These are phyloP conservation scores for Yarrowia sp. DNA, from an alignment of 805 yeast species.

Conservation along the genomic window DNA sequence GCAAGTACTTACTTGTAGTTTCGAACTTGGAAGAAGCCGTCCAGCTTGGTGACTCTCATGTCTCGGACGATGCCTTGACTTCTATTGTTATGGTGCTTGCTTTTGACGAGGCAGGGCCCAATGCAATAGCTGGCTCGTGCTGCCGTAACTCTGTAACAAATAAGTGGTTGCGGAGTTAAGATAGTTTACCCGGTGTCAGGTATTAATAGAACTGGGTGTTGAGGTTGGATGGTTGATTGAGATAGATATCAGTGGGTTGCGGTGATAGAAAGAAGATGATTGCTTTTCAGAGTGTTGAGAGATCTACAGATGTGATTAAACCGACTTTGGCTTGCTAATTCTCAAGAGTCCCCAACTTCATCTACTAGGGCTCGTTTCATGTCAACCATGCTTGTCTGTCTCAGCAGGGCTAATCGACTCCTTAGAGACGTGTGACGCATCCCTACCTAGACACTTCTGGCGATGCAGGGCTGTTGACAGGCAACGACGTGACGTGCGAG, in stretches of 20 bases:
- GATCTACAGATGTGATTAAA: no score
- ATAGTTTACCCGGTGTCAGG: conserved; percentile 1
- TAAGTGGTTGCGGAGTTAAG: not conserved
- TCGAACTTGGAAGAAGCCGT: not conserved
- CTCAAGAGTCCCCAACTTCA: no score
- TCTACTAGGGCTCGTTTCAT: not conserved
- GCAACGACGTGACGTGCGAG: not conserved
- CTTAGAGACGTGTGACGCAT: conserved; percentile 7
- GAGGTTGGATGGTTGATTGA: not conserved
- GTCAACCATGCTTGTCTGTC: conserved; percentile 4
- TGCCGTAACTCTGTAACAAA: conserved; percentile 9
- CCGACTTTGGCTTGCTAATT: no score
- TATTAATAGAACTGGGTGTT: conserved; percentile 14
- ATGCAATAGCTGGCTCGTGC: conserved; percentile 10
- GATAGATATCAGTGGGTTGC: not conserved
- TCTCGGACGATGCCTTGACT: conserved; percentile 9
- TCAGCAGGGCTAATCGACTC: conserved; percentile 9
- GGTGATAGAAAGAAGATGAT: no score
- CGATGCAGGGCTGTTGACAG: conserved; percentile 7
- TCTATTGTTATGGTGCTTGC: conserved; percentile 13
- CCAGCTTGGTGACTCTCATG: not conserved
- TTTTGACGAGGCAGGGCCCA: conserved; percentile 10
- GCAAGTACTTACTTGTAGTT: no score
- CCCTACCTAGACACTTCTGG: conserved; percentile 1
- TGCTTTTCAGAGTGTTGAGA: no score